Conservation (phyloP, 176 grass and related monocot species). For the Rhynchospora pubera region DNA sequence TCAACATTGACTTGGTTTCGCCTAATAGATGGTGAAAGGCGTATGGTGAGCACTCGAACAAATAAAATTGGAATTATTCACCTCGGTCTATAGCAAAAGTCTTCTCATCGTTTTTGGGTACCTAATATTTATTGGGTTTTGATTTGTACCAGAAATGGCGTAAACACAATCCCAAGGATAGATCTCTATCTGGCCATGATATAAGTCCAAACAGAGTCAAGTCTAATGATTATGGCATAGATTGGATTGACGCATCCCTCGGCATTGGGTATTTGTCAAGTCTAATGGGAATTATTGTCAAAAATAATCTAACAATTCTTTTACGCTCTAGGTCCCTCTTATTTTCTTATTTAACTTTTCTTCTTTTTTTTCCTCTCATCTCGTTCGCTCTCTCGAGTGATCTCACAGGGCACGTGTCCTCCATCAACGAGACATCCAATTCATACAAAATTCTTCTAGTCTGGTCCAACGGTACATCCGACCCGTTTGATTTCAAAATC, state of each 20-base stretch:
- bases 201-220: constrained; percentile 5
- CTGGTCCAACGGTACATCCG: too few relatives aligned
- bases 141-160: background rate
- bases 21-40: background rate
- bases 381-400: too few relatives aligned
- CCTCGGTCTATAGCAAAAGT: background rate
- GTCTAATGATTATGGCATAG: background rate
- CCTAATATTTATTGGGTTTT: constrained; percentile 3
- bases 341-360: background rate
- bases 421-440: too few relatives aligned
- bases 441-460: too few relatives aligned
- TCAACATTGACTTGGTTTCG: background rate
- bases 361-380: background rate
- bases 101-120: background rate
- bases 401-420: too few relatives aligned
- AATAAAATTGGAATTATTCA: background rate
- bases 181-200: background rate
- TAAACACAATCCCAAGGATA: background rate
- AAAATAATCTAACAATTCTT: background rate
- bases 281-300: background rate
- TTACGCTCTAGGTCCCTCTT: background rate
- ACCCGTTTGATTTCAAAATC: too few relatives aligned
- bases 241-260: background rate
- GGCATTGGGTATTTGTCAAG: background rate
- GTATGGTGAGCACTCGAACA: too few relatives aligned